Percentiles rank a stretch among this genome's conserved stretches.
Conservation (phyloP, 2,329 filamentous ascomycete species). For the Pseudogymnoascus sp. region DNA sequence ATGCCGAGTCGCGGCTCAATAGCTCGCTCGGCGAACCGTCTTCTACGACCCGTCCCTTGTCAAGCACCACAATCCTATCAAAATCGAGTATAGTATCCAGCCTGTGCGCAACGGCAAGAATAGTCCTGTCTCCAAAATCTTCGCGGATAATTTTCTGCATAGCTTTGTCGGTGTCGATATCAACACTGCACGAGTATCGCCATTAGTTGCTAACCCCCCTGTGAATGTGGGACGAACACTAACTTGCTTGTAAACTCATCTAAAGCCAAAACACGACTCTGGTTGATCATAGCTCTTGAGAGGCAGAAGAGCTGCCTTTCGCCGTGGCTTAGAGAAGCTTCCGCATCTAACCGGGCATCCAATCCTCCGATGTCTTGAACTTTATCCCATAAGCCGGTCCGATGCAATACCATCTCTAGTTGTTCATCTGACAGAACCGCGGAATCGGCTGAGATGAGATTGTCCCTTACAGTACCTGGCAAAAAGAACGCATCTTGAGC, state of each 20-base stretch:
- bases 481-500: slow-evolving; percentile 39
- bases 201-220: not conserved
- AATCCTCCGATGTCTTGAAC: slow-evolving; percentile 19
- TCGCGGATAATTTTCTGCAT: slow-evolving; percentile 48
- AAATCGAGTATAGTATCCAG: slow-evolving; percentile 41
- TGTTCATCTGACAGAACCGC: not conserved
- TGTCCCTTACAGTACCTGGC: slow-evolving; percentile 28
- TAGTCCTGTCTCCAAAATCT: slow-evolving; percentile 46
- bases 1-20: slow-evolving; percentile 33
- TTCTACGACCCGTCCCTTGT: slow-evolving; percentile 59
- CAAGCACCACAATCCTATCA: slow-evolving; percentile 43
- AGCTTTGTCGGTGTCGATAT: slow-evolving; percentile 47
- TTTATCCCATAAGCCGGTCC: slow-evolving; percentile 15
- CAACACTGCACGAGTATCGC: slow-evolving; percentile 37
- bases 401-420: not conserved
- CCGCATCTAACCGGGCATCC: slow-evolving; percentile 35
- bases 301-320: slow-evolving; percentile 60
- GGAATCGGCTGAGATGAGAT: slow-evolving; percentile 7
- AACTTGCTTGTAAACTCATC: slow-evolving; percentile 12
- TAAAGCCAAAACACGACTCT: not conserved
- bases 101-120: slow-evolving; percentile 34
- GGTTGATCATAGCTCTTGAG: slow-evolving; percentile 48
- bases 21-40: slow-evolving; percentile 78
- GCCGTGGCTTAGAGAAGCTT: slow-evolving; percentile 36
- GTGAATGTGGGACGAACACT: not conserved